Evolutionary conservation across 1,284 basidiomycete species (phyloP).

Genomic region (Trichosporon asahii): DNA sequence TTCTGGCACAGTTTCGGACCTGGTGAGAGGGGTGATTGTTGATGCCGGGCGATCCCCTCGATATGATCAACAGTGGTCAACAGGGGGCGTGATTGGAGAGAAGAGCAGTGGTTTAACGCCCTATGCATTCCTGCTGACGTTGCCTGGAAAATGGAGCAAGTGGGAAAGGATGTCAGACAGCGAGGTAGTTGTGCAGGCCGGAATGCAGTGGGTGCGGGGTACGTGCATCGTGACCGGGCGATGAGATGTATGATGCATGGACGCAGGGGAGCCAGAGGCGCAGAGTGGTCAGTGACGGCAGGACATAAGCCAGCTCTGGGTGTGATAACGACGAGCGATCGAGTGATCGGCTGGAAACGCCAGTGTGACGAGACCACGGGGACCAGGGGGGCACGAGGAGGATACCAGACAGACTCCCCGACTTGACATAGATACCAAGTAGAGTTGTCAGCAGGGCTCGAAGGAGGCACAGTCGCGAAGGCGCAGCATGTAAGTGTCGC

Average conservation of each 20-base stretch:
- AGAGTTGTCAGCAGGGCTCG: too few relatives aligned
- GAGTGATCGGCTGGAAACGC: not conserved
- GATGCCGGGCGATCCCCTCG: not conserved
- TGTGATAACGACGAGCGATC: not conserved
- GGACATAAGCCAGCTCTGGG: not conserved
- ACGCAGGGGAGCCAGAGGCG: not conserved
- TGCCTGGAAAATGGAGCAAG: not conserved
- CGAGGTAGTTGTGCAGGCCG: not conserved
- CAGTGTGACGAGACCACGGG: not conserved
- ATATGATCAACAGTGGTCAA: not conserved
- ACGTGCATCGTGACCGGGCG: not conserved
- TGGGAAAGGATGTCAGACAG: not conserved
- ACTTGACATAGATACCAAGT: not conserved
- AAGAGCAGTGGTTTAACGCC: too few relatives aligned
- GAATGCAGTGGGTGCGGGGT: not conserved
- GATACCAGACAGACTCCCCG: too few relatives aligned
- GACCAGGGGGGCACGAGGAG: not conserved
- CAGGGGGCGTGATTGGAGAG: not conserved
- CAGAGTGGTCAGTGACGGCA: not conserved
- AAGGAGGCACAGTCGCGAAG: not conserved
- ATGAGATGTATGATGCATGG: not conserved
- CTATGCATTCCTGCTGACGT: too few relatives aligned
- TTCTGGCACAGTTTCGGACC: not conserved
- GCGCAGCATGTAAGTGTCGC: not conserved
- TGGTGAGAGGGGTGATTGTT: not conserved